phyloP scores from a whole-genome alignment of 106 monocot species.

The Apostasia ramifera region DNA sequence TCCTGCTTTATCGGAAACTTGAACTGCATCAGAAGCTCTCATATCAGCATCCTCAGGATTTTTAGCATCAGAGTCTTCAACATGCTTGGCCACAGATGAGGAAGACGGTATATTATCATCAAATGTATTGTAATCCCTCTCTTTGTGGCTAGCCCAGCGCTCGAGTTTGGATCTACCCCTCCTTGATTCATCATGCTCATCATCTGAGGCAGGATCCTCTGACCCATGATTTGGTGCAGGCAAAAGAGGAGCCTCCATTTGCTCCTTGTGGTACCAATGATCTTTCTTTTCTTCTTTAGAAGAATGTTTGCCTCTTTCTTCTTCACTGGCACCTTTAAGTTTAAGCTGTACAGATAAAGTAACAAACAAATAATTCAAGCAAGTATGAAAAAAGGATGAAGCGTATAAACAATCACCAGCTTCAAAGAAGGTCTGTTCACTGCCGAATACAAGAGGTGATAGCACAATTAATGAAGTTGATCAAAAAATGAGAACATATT shows the following conservation, averaged over 20 bases:
- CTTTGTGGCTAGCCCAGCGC: conserved; percentile 90
- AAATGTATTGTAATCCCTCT: conserved; percentile 45
- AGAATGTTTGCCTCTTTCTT: conserved; percentile 11
- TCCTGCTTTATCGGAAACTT: conserved; percentile 18
- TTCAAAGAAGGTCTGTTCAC: too few species aligned
- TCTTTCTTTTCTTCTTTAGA: conserved; percentile 8
- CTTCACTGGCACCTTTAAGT: conserved; percentile 22
- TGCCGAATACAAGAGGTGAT: too few species aligned
- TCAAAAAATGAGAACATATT: too few species aligned
- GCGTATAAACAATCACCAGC: too few species aligned
- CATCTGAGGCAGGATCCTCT: conserved; percentile 51
- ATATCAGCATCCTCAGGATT: conserved; percentile 22
- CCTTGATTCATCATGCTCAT: conserved; percentile 38
- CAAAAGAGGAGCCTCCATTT: conserved; percentile 8
- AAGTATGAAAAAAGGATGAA: conserved; percentile 1
- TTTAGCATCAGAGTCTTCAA: conserved; percentile 22
- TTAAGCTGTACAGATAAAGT: conserved; percentile 18
- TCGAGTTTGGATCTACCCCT: conserved; percentile 85
- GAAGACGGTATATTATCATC: conserved; percentile 13
- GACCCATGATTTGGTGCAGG: conserved; percentile 18
- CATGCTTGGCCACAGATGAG: conserved; percentile 21
- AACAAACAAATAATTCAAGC: not conserved
- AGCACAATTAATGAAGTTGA: too few species aligned
- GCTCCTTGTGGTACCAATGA: conserved; percentile 4
- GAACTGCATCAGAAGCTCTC: conserved; percentile 31